A percentile compares a stretch with the other conserved stretches of the same genome.
Evolutionary conservation across 2,329 filamentous ascomycete species (phyloP).

Genomic region (Colletotrichum scovillei): DNA sequence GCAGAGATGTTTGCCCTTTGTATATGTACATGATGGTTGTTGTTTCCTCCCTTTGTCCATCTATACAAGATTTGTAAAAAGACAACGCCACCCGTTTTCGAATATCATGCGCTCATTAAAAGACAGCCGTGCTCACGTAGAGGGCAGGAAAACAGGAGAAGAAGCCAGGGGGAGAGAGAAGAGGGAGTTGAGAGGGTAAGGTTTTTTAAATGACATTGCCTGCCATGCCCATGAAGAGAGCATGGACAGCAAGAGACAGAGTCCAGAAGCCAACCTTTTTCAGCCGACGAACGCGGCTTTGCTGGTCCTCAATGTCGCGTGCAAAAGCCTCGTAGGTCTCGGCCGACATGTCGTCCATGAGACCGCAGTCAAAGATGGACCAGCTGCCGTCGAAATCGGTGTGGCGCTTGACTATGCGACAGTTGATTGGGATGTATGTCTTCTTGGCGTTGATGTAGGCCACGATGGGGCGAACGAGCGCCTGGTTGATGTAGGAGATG

Average conservation of each 20-base stretch:
- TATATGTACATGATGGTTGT: conserved; percentile 22
- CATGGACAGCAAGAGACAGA: conserved; percentile 89
- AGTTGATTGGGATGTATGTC: conserved; percentile 95
- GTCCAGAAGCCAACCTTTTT: conserved; percentile 99
- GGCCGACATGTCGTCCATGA: conserved; percentile 93
- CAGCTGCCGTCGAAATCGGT: conserved; percentile 95
- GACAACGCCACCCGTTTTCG: conserved; percentile 16
- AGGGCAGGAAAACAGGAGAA: conserved; percentile 4
- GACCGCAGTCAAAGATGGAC: conserved; percentile 91
- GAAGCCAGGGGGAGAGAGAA: conserved; percentile 7
- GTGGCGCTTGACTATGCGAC: conserved; percentile 89
- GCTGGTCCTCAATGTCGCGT: conserved; percentile 88
- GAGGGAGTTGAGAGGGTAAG: not conserved
- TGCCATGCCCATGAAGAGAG: conserved; percentile 93
- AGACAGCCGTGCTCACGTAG: conserved; percentile 17
- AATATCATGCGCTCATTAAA: conserved; percentile 32
- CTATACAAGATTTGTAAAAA: conserved; percentile 15
- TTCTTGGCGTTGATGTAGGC: conserved; percentile 97
- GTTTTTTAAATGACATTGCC: conserved; percentile 72
- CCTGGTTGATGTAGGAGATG: conserved; percentile 95
- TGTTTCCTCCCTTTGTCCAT: not conserved
- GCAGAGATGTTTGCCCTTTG: not conserved
- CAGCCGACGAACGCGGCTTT: conserved; percentile 85
- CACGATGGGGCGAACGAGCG: conserved; percentile 93
- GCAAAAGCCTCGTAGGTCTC: conserved; percentile 97